These are phyloP conservation scores for Nothophoma quercina DNA, from an alignment of 2,329 filamentous ascomycete species.

Conservation along the genomic window DNA sequence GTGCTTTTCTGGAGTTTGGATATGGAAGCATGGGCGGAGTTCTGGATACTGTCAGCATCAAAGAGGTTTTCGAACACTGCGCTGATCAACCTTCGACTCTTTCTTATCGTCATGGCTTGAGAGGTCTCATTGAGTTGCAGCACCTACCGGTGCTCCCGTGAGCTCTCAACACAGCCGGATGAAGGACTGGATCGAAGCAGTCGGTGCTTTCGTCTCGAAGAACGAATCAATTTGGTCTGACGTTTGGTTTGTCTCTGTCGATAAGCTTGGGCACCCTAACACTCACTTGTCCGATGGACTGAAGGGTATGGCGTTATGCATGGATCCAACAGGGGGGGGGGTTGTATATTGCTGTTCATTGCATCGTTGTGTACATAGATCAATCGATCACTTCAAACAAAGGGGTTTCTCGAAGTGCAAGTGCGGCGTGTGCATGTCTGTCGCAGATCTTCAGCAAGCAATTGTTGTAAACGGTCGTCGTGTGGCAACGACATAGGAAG, in stretches of 20 bases:
- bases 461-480: no score
- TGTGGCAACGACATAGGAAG: no score
- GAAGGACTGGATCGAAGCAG: not conserved
- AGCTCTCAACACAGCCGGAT: constrained; percentile 28
- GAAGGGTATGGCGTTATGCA: constrained; percentile 11
- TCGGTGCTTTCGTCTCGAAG: not conserved
- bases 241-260: not conserved
- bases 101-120: no score
- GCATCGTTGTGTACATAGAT: not conserved
- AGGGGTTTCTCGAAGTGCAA: no score
- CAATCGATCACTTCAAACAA: not conserved
- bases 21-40: constrained; percentile 7
- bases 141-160: constrained; percentile 30
- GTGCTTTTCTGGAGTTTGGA: constrained; percentile 8
- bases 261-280: not conserved
- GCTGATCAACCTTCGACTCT: no score
- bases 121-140: constrained; percentile 26
- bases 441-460: no score
- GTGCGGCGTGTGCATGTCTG: no score
- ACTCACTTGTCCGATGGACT: constrained; percentile 16
- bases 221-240: not conserved
- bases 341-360: not conserved
- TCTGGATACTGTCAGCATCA: not conserved
- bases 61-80: not conserved
- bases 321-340: not conserved